phyloP scores from a whole-genome alignment of 2,329 filamentous ascomycete genomes.

The Fusarium equiseti region DNA sequence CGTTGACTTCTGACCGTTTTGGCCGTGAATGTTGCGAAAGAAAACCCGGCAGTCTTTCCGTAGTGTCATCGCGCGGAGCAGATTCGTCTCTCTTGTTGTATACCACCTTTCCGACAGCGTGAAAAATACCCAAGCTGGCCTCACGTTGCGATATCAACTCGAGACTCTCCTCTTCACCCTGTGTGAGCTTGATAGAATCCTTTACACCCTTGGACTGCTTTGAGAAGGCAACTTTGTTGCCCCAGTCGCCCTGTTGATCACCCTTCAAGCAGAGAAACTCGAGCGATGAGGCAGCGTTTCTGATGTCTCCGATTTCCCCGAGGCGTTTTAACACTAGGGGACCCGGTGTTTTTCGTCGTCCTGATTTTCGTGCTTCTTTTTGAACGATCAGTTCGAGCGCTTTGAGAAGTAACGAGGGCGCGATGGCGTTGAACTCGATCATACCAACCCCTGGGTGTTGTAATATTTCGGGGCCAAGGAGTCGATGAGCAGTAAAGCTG shows the following conservation, averaged over 20 bases:
- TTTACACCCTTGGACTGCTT: constrained; percentile 74
- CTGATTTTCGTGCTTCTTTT: constrained; percentile 86
- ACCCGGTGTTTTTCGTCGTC: constrained; percentile 79
- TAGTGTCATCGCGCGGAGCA: constrained; percentile 55
- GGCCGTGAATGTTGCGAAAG: constrained; percentile 69
- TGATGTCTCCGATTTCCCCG: constrained; percentile 89
- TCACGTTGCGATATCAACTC: constrained; percentile 88
- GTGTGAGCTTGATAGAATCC: constrained; percentile 72
- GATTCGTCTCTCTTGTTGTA: constrained; percentile 88
- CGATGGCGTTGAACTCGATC: constrained; percentile 94
- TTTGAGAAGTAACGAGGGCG: constrained; percentile 85
- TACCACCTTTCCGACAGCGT: constrained; percentile 94
- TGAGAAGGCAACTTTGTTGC: constrained; percentile 77
- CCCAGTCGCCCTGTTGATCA: constrained; percentile 79
- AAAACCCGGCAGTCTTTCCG: constrained; percentile 70
- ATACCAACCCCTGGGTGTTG: constrained; percentile 81
- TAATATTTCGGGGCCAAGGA: constrained; percentile 88
- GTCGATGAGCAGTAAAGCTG: constrained; percentile 90
- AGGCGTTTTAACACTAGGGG: constrained; percentile 82
- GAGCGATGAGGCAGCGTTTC: constrained; percentile 90
- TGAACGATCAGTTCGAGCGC: constrained; percentile 84
- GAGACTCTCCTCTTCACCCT: constrained; percentile 82
- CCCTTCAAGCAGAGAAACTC: constrained; percentile 92
- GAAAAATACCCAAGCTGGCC: constrained; percentile 91
- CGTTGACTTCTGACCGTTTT: constrained; percentile 72